Base-by-base conservation (phyloP, 352 stramenopile genomes). In the Plasmopara halstedii region DNA sequence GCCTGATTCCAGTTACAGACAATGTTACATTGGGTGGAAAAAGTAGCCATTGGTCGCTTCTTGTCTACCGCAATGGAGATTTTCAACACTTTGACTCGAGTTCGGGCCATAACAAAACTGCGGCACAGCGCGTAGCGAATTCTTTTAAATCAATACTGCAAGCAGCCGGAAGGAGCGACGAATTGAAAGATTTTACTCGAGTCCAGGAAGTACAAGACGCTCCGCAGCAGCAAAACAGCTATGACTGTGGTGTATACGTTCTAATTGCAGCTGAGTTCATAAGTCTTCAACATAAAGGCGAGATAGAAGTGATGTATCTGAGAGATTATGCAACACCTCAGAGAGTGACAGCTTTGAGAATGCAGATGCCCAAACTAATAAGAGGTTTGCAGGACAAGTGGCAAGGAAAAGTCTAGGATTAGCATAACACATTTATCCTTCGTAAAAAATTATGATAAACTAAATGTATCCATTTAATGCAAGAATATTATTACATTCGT, bases 161-260 rank as follows among this genome's bases (percentile, higher is more conserved):
- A 11, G 32, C 41, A 8, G 39, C 20, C 5, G 48, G 44, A 3
- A 49, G 35, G 44, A 26, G 45, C 8, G 50, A 56, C 19, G 48
- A 36, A 26, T 29, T 47, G 6, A 49, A 33, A 21, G 34, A 36
- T 31, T 50, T 34, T 10, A 10, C 49, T 2, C 35, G 10, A 42
- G 56, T 81, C 20, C 40, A 56, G 42, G 67, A 73, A 18, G 62
- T 64, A 17, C 39, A 13, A 6, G 56, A 80, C 8, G 48, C 64
- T 14, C 72, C 78, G 21, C 81, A 93, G 63, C 81, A 93, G 43
- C 51, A 54, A 27, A 93, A 93, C 42, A 67, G 74, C 17, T 88
- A 81, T 55, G 78, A 93, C 52, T 93, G 81, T 49, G 81, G 81
- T 25, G 69, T 90, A 66, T 90, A 85, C 47, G 78, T 88, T 45